Percentiles rank a stretch among this genome's conserved stretches.
Conservation (phyloP, 768 basidiomycete species). For the Panus rudis region DNA sequence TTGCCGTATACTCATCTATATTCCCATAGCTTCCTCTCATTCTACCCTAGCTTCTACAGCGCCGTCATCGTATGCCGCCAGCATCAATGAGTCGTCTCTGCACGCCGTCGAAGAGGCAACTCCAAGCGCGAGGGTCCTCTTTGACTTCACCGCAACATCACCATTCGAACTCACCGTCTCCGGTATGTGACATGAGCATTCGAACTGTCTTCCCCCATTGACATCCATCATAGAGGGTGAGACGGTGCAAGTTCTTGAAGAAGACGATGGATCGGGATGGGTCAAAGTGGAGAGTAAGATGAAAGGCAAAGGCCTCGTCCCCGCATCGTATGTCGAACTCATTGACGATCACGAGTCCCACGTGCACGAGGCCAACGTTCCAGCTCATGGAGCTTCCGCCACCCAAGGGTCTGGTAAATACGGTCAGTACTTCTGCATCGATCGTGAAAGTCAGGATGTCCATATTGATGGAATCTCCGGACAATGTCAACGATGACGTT, state of each 20-base stretch:
- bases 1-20: neutral
- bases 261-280: conserved; percentile 86
- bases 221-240: conserved; percentile 53
- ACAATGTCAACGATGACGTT: no score
- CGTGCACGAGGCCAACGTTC: conserved; percentile 12
- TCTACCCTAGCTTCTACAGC: conserved; percentile 26
- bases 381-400: conserved; percentile 8
- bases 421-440: conserved; percentile 51
- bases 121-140: conserved; percentile 56
- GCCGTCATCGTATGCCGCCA: conserved; percentile 50
- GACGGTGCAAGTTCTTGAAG: conserved; percentile 60
- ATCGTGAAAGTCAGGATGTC: no score
- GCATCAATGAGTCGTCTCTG: conserved; percentile 11
- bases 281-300: conserved; percentile 58
- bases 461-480: no score
- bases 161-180: conserved; percentile 68
- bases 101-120: conserved; percentile 36
- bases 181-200: conserved; percentile 36
- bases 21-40: neutral
- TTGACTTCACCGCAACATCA: conserved; percentile 68
- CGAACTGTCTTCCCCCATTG: neutral
- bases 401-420: conserved; percentile 35
- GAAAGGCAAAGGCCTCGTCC: conserved; percentile 68
- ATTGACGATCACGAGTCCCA: conserved; percentile 24
- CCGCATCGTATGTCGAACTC: conserved; percentile 70